These are phyloP conservation scores for Plenodomus tracheiphilus DNA, from an alignment of 2,329 filamentous ascomycete species.

Conservation along the genomic window DNA sequence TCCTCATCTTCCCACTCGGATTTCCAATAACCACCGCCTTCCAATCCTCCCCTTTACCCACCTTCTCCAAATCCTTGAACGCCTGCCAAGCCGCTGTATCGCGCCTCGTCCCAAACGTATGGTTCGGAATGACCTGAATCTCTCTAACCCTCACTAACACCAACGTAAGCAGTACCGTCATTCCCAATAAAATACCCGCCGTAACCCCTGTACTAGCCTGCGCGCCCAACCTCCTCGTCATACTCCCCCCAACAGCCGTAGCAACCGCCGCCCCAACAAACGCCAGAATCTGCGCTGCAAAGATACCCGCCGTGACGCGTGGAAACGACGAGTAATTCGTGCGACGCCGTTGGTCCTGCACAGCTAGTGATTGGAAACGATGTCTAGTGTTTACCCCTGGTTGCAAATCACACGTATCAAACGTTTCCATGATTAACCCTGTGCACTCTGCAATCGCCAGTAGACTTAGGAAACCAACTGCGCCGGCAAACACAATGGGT, in stretches of 20 bases:
- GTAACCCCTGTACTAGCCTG: constrained; percentile 70
- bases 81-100: constrained; percentile 38
- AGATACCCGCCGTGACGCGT: constrained; percentile 71
- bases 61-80: constrained; percentile 46
- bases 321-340: constrained; percentile 79
- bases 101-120: constrained; percentile 48
- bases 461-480: constrained; percentile 71
- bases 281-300: constrained; percentile 68
- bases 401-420: constrained; percentile 78
- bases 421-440: constrained; percentile 78
- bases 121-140: constrained; percentile 70
- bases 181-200: constrained; percentile 65
- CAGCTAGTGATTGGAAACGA: constrained; percentile 50
- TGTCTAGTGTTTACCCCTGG: constrained; percentile 65
- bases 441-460: constrained; percentile 77
- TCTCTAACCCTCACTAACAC: constrained; percentile 67
- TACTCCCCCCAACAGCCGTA: constrained; percentile 68
- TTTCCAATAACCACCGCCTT: constrained; percentile 72
- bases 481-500: constrained; percentile 67
- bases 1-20: constrained; percentile 67
- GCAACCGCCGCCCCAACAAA: constrained; percentile 71
- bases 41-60: constrained; percentile 58
- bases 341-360: constrained; percentile 50
- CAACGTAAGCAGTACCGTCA: constrained; percentile 65
- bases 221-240: constrained; percentile 68